phyloP scores from a whole-genome alignment of 176 grass and related monocot species.

The Oryza rufipogon region DNA sequence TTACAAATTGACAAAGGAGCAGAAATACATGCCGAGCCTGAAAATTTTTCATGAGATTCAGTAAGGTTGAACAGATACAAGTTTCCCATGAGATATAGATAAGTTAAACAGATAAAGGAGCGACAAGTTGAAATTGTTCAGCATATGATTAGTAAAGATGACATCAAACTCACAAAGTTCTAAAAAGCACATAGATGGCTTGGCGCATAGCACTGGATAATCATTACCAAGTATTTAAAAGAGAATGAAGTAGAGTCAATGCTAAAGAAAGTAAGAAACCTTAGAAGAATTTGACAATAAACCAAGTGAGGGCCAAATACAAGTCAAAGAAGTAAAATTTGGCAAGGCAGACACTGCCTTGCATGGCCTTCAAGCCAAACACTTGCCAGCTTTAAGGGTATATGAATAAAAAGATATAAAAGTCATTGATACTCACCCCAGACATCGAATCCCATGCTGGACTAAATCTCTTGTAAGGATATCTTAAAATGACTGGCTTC shows the following conservation, averaged over 20 bases:
- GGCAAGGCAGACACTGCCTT: neutral
- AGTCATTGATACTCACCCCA: constrained; percentile 61
- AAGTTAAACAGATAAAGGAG: constrained; percentile 6
- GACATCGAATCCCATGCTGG: constrained; percentile 95
- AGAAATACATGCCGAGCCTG: constrained; percentile 86
- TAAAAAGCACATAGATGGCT: neutral
- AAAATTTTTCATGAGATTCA: constrained; percentile 39
- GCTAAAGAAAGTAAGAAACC: neutral
- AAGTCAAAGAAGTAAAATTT: neutral
- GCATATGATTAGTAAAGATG: neutral
- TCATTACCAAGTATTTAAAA: neutral
- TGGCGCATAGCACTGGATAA: neutral
- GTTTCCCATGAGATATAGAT: neutral
- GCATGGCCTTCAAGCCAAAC: neutral
- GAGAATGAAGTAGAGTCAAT: neutral
- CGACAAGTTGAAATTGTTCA: neutral
- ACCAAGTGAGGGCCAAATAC: neutral
- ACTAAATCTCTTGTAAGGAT: constrained; percentile 90
- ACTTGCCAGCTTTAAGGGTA: neutral
- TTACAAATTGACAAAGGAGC: constrained; percentile 91
- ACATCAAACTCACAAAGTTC: neutral
- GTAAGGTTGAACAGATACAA: neutral
- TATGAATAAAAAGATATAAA: neutral
- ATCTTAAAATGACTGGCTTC: constrained; percentile 86
- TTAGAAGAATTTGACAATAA: neutral